These are phyloP conservation scores for Cairneyella variabilis DNA, from an alignment of 495 filamentous ascomycete genomes.

Conservation along the genomic window DNA sequence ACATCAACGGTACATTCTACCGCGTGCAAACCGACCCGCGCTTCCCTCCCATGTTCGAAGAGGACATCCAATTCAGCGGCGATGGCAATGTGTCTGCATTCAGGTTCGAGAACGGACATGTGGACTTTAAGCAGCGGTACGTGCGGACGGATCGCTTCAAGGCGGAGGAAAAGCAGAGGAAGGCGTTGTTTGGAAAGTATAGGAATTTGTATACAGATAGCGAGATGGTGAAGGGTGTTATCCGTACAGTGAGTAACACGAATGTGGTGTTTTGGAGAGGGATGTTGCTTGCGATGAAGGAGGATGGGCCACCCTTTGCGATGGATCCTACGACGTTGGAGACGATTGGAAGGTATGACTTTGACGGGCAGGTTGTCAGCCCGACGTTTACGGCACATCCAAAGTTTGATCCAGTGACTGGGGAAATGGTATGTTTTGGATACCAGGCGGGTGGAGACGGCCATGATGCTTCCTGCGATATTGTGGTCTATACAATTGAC, in stretches of 20 bases:
- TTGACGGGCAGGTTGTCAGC: slow-evolving; percentile 50
- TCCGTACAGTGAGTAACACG: slow-evolving; percentile 50
- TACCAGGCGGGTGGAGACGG: slow-evolving; percentile 49
- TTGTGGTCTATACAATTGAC: slow-evolving; percentile 44
- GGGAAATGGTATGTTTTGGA: slow-evolving; percentile 54
- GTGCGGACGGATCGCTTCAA: slow-evolving; percentile 48
- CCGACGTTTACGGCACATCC: slow-evolving; percentile 59
- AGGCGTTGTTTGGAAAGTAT: slow-evolving; percentile 47
- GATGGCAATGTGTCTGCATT: slow-evolving; percentile 50
- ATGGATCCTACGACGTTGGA: slow-evolving; percentile 54
- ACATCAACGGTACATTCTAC: slow-evolving; percentile 52
- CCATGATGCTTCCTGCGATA: slow-evolving; percentile 39
- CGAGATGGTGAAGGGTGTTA: slow-evolving; percentile 41
- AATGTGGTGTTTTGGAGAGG: slow-evolving; percentile 52
- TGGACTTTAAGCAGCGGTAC: slow-evolving; percentile 48
- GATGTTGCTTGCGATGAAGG: slow-evolving; percentile 49
- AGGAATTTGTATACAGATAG: slow-evolving; percentile 53
- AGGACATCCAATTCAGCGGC: slow-evolving; percentile 48
- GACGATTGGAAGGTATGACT: slow-evolving; percentile 50
- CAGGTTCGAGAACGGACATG: slow-evolving; percentile 43
- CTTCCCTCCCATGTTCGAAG: slow-evolving; percentile 50
- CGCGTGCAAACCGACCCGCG: slow-evolving; percentile 44
- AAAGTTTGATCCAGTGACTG: slow-evolving; percentile 54
- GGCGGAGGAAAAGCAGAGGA: slow-evolving; percentile 35
- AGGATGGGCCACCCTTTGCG: slow-evolving; percentile 51